Percentiles rank a stretch among this genome's conserved stretches.
phyloP scores from a whole-genome alignment of 2,329 filamentous ascomycete species.

The Knufia fluminis region DNA sequence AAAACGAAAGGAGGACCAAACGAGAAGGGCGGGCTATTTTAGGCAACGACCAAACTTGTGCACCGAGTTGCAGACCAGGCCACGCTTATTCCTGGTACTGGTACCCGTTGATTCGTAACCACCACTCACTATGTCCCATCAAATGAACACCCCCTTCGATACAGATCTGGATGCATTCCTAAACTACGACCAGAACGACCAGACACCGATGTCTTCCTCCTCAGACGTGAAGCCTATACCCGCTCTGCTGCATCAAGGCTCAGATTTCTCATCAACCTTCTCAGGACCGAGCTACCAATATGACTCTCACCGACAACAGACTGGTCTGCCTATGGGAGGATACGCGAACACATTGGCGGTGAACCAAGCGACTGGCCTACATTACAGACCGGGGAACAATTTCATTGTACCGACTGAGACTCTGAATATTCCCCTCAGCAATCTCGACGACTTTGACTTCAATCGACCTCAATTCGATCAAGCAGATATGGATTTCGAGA shows the following conservation, averaged over 20 bases:
- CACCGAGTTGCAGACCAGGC: neutral
- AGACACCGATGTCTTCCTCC: constrained; percentile 25
- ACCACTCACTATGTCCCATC: constrained; percentile 16
- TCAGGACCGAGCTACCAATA: constrained; percentile 88
- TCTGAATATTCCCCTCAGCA: constrained; percentile 25
- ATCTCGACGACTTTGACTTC: constrained; percentile 53
- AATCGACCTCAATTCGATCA: constrained; percentile 46
- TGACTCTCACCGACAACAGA: constrained; percentile 90
- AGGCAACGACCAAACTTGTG: neutral
- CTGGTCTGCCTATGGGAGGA: constrained; percentile 78
- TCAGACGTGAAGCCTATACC: constrained; percentile 28
- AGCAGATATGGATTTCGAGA: constrained; percentile 61
- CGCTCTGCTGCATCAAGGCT: constrained; percentile 29
- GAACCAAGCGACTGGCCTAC: constrained; percentile 48
- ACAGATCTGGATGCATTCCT: constrained; percentile 39
- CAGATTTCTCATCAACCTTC: constrained; percentile 39
- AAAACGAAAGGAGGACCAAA: neutral
- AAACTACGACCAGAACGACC: constrained; percentile 37
- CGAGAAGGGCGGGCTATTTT: neutral
- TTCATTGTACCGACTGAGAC: constrained; percentile 35
- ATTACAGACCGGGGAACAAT: constrained; percentile 29
- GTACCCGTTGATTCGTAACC: constrained; percentile 4
- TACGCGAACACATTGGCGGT: constrained; percentile 70
- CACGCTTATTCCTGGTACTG: neutral
- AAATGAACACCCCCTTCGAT: constrained; percentile 31